Evolutionary conservation across 805 yeast species (phyloP).

Genomic region (Blastobotrys peoriensis): DNA sequence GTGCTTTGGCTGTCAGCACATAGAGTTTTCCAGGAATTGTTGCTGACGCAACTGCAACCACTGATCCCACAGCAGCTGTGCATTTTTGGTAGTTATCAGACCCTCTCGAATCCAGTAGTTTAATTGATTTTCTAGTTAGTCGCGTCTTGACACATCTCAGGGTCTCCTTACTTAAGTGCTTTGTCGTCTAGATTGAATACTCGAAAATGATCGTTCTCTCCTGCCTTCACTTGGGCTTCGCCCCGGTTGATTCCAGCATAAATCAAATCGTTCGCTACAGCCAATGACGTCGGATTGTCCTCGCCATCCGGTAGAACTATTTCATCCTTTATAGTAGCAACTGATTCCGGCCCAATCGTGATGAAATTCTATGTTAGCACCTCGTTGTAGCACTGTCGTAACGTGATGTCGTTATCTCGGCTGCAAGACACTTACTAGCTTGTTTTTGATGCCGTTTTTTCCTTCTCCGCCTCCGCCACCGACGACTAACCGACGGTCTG

Average conservation of each 20-base stretch:
- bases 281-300: slow-evolving; percentile 86
- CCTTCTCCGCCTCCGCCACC: slow-evolving; percentile 98
- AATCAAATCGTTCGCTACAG: slow-evolving; percentile 45
- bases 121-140: slow-evolving; percentile 38
- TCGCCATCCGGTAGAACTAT: slow-evolving; percentile 36
- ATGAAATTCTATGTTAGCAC: no score
- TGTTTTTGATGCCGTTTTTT: slow-evolving; percentile 80
- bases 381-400: no score
- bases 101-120: slow-evolving; percentile 47
- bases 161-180: slow-evolving; percentile 25
- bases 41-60: slow-evolving; percentile 67
- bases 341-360: no score
- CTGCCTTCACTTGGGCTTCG: slow-evolving; percentile 49
- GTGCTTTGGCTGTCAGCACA: slow-evolving; percentile 50
- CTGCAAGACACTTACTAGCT: slow-evolving; percentile 43
- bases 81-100: slow-evolving; percentile 54
- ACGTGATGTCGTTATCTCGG: no score
- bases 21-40: slow-evolving; percentile 57
- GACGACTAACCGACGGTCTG: slow-evolving; percentile 54
- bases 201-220: slow-evolving; percentile 65
- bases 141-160: neutral
- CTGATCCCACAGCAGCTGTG: slow-evolving; percentile 52
- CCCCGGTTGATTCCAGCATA: slow-evolving; percentile 75
- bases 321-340: no score
- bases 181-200: slow-evolving; percentile 37